Evolutionary conservation across 1,139 yeast species (phyloP).

Genomic region (Magnusiomyces fungicola): DNA sequence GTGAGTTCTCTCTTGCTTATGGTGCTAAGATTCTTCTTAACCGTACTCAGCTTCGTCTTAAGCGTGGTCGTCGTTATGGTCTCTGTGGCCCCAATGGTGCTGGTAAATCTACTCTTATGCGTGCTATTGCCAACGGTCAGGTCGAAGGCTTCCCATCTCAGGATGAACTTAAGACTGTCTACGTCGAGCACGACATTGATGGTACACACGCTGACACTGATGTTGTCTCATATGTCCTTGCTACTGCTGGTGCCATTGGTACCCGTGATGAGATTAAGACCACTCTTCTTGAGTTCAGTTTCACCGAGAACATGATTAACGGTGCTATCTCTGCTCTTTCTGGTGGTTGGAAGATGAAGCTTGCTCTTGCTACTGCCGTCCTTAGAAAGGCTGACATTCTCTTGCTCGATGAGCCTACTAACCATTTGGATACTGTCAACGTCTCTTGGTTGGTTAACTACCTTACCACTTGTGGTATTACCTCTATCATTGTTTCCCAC

Average conservation of each 20-base stretch:
- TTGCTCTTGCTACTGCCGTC: conserved; percentile 98
- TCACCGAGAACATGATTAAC: conserved; percentile 82
- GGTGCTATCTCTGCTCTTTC: conserved; percentile 95
- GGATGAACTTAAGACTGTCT: conserved; percentile 96
- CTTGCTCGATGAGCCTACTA: conserved; percentile 98
- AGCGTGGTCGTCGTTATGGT: conserved; percentile 99
- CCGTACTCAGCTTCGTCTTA: conserved; percentile 98
- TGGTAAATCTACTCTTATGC: conserved; percentile 99
- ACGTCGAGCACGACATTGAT: conserved; percentile 99
- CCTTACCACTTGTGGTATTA: conserved; percentile 96
- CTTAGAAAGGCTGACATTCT: conserved; percentile 97
- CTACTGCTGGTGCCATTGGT: conserved; percentile 53
- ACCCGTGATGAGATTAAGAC: conserved; percentile 64
- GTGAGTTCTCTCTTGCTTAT: conserved; percentile 99
- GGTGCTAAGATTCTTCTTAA: conserved; percentile 99
- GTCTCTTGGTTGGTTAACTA: conserved; percentile 99
- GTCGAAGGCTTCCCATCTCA: conserved; percentile 99
- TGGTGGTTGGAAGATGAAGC: conserved; percentile 99
- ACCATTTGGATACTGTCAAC: conserved; percentile 98
- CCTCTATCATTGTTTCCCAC: conserved; percentile 97
- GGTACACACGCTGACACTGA: conserved; percentile 96
- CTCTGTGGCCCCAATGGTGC: conserved; percentile 99
- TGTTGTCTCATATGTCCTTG: conserved; percentile 82
- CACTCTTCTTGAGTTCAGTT: conserved; percentile 75
- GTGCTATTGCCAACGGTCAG: conserved; percentile 99